Evolutionary conservation across 169 alveolate species (phyloP).

Genomic region (Plasmodium inui): DNA sequence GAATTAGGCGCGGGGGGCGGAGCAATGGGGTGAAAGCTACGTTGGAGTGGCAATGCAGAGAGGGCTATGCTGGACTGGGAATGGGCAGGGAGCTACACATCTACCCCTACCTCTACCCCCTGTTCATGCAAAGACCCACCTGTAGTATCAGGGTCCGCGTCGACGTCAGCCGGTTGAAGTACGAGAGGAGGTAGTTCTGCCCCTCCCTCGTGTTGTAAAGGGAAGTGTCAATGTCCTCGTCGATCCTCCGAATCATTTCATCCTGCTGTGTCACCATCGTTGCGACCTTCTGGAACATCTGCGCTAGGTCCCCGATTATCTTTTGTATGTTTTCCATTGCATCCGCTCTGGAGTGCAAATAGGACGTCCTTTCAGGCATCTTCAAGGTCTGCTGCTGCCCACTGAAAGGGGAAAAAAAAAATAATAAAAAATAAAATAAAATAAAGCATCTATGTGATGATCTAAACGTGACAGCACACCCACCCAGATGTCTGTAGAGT

Average conservation of each 20-base stretch:
- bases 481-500: not conserved
- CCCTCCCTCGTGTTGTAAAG: slow-evolving; percentile 81
- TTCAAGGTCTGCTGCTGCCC: slow-evolving; percentile 46
- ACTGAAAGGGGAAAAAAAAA: slow-evolving; percentile 13
- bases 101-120: not conserved
- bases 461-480: not conserved
- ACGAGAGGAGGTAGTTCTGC: slow-evolving; percentile 21
- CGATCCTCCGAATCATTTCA: slow-evolving; percentile 85
- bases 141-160: slow-evolving; percentile 52
- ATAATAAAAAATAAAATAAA: not conserved
- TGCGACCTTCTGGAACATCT: slow-evolving; percentile 84
- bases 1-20: not conserved
- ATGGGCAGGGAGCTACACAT: not conserved
- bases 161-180: slow-evolving; percentile 26
- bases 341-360: slow-evolving; percentile 75
- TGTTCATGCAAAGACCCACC: slow-evolving; percentile 7
- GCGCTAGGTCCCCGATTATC: slow-evolving; percentile 85
- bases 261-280: slow-evolving; percentile 85
- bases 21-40: not conserved
- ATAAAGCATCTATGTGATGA: not conserved
- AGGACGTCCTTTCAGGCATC: slow-evolving; percentile 9
- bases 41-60: not conserved
- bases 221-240: slow-evolving; percentile 82
- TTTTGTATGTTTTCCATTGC: slow-evolving; percentile 86
- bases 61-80: not conserved